Percentiles rank a stretch among this genome's conserved stretches.
Evolutionary conservation across 169 alveolate genomes (phyloP).

Genomic region (Plasmodium vinckei): DNA sequence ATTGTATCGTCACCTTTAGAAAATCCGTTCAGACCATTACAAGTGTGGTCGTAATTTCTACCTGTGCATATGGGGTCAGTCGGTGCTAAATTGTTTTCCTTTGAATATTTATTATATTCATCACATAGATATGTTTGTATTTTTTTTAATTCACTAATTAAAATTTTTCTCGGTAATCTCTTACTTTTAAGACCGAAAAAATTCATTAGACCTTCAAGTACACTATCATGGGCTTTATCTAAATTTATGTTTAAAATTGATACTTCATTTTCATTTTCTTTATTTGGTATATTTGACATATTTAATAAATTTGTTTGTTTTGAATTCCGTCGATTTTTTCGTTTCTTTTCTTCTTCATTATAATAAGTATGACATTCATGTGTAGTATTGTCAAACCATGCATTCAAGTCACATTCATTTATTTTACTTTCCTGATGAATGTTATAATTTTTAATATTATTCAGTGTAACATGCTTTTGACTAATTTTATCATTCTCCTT

Average conservation of each 20-base stretch:
- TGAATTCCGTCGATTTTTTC: too few species aligned
- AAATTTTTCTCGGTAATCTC: slow-evolving; percentile 38
- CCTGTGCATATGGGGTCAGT: background rate
- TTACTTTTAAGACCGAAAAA: slow-evolving; percentile 59
- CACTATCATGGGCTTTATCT: slow-evolving; percentile 26
- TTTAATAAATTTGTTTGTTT: too few species aligned
- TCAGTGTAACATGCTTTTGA: too few species aligned
- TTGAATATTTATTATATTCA: background rate
- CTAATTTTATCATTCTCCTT: too few species aligned
- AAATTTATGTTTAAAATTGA: slow-evolving; percentile 55
- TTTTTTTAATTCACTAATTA: slow-evolving; percentile 26
- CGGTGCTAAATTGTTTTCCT: background rate
- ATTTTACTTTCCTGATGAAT: too few species aligned
- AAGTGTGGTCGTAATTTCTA: background rate
- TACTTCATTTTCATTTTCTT: slow-evolving; percentile 5
- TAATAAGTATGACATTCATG: too few species aligned
- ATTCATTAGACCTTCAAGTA: slow-evolving; percentile 54
- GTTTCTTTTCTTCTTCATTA: too few species aligned
- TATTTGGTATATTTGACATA: too few species aligned
- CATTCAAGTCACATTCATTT: too few species aligned
- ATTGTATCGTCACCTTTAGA: background rate
- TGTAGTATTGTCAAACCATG: too few species aligned
- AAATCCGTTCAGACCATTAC: background rate
- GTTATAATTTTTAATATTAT: too few species aligned
- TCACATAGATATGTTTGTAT: slow-evolving; percentile 56